Conservation (phyloP, 2,329 filamentous ascomycete species). For the Grosmannia serpens region DNA sequence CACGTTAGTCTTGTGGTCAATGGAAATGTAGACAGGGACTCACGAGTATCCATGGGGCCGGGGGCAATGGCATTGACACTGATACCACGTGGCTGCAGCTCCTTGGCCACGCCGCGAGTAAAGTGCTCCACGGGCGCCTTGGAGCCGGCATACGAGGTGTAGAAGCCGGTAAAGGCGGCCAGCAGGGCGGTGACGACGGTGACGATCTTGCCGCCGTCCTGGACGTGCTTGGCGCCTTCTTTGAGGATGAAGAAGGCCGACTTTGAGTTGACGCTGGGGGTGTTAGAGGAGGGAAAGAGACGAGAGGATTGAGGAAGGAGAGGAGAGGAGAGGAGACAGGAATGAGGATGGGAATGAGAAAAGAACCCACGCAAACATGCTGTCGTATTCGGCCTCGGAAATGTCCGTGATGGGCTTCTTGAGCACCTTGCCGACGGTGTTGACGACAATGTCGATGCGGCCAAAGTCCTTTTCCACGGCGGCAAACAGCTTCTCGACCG, state of each 20-base stretch:
- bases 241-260: slow-evolving; percentile 32
- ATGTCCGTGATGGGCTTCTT: slow-evolving; percentile 34
- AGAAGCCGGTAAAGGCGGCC: slow-evolving; percentile 32
- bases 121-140: slow-evolving; percentile 28
- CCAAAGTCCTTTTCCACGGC: slow-evolving; percentile 28
- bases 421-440: slow-evolving; percentile 37
- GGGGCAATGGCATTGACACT: slow-evolving; percentile 25
- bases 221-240: slow-evolving; percentile 27
- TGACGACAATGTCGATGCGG: slow-evolving; percentile 36
- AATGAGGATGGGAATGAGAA: neutral
- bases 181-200: slow-evolving; percentile 32
- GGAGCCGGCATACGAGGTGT: slow-evolving; percentile 33
- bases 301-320: neutral
- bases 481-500: slow-evolving; percentile 29
- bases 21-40: slow-evolving; percentile 11
- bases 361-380: slow-evolving; percentile 30
- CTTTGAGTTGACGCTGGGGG: slow-evolving; percentile 31
- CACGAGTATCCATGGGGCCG: slow-evolving; percentile 29
- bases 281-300: neutral
- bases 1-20: too few relatives aligned
- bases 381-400: slow-evolving; percentile 32
- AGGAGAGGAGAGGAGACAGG: neutral
- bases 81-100: slow-evolving; percentile 20
- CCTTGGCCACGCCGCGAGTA: slow-evolving; percentile 23
- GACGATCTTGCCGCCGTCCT: slow-evolving; percentile 34